Evolutionary conservation across 345 rosid species (phyloP).

Genomic region (Salix brachista): DNA sequence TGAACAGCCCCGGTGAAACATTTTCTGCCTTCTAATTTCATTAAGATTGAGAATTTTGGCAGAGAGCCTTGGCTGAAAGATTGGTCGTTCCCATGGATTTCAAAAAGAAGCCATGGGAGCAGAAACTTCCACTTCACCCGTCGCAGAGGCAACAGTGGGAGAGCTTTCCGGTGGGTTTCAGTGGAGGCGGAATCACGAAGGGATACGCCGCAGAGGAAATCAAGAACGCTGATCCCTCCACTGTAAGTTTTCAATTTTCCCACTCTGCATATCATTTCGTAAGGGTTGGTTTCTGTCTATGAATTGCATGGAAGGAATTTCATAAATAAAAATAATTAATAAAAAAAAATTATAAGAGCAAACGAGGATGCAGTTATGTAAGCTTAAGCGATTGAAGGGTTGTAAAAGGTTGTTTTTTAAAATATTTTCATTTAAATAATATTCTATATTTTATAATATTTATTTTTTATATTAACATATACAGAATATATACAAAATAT

Average conservation of each 20-base stretch:
- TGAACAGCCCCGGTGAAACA: too few species aligned
- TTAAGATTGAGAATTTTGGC: not conserved
- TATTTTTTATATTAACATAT: too few species aligned
- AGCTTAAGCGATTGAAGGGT: too few species aligned
- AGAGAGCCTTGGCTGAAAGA: slow-evolving; percentile 28
- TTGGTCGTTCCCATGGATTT: slow-evolving; percentile 49
- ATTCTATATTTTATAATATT: too few species aligned
- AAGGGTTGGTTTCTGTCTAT: not conserved
- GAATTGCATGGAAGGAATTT: not conserved
- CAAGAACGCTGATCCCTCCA: slow-evolving; percentile 44
- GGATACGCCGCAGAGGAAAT: slow-evolving; percentile 42
- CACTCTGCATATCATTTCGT: not conserved
- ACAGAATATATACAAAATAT: too few species aligned
- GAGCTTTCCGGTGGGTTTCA: slow-evolving; percentile 52
- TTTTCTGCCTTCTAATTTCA: not conserved
- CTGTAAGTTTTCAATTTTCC: slow-evolving; percentile 28
- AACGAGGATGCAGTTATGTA: too few species aligned
- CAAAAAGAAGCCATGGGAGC: slow-evolving; percentile 57
- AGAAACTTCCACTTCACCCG: slow-evolving; percentile 45
- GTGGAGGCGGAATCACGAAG: slow-evolving; percentile 40
- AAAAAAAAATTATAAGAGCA: too few species aligned
- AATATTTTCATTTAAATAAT: too few species aligned
- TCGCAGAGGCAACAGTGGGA: slow-evolving; percentile 33
- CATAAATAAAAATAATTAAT: too few species aligned
- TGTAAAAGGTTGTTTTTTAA: too few species aligned